Base-by-base conservation (phyloP, 2,329 filamentous ascomycete genomes). In the Ceratocystis lukuohia region DNA sequence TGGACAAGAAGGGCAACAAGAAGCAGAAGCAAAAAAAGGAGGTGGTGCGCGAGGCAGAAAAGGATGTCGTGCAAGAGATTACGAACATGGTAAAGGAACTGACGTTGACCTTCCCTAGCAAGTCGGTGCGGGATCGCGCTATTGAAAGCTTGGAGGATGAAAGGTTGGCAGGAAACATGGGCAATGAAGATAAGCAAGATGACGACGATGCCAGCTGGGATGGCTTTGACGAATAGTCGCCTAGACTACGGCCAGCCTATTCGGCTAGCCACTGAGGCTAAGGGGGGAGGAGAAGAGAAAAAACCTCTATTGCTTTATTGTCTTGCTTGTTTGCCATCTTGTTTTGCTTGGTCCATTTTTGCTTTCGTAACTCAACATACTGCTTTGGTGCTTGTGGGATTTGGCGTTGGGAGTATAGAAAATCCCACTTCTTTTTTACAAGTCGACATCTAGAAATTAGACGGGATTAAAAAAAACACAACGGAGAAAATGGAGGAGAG, bases 131-230 rank as follows among this genome's bases (percentile, higher is more conserved):
- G 72, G 79, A 78, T 69, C 84, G 88, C 72, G 88, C 87, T 0
- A 80, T 79, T 68, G 89, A 93, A 71, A 82, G 84, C 28, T 75
- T 95, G 68, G 80, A 79, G 1, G 93, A 97, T 74, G 86, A 88
- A 71, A 81, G 91, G 70, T 75, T 96, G 74, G 82, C 83, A 62
- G 83, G 84, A 74, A 89, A 70, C 22, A 74, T 75, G 45, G 76
- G 75, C 28, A 70, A 71, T 30, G 72, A 72, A 3, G 75, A 70
- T 57, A 68, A 67, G n/a, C 73, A 74, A 64, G 75, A 77, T n/a
- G 79, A 78, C 30, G 79, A 82, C 5, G 53, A 30, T 33, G 80
- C 80, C 41, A 82, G 84, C 70, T 90, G 86, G 84, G 85, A 81
- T 70, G 88, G 88, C 0, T 85, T 91, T 70, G 82, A 84, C 6